phyloP scores from a whole-genome alignment of 352 stramenopile genomes.

The Globisporangium paroecandrum region DNA sequence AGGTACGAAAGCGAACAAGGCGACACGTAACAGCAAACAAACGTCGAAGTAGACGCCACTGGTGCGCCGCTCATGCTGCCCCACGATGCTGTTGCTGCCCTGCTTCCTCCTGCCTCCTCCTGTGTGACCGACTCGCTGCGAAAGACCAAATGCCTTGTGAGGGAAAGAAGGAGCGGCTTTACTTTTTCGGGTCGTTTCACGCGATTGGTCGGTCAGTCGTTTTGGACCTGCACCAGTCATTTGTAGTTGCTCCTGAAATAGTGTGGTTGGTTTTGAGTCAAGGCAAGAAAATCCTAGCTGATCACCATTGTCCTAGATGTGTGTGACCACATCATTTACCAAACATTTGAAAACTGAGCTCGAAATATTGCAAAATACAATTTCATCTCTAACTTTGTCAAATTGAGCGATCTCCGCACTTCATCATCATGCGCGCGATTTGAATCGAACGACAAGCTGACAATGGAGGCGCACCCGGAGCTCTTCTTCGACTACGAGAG shows the following conservation, averaged over 20 bases:
- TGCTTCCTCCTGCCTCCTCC: not conserved
- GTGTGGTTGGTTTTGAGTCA: not conserved
- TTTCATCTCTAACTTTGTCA: not conserved
- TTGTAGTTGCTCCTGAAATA: not conserved
- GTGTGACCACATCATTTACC: not conserved
- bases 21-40: too few species aligned
- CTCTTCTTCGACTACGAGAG: slow-evolving; percentile 9
- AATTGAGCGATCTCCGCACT: not conserved
- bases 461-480: slow-evolving; percentile 1
- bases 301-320: not conserved
- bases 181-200: not conserved
- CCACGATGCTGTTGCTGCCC: not conserved
- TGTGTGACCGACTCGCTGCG: slow-evolving; percentile 1
- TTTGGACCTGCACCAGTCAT: slow-evolving; percentile 12
- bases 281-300: not conserved
- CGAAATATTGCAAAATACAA: not conserved
- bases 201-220: not conserved
- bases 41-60: not conserved
- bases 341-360: not conserved
- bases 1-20: not conserved
- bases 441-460: not conserved
- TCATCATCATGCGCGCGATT: not conserved
- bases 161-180: not conserved
- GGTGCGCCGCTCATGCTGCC: not conserved
- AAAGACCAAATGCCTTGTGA: slow-evolving; percentile 12